Evolutionary conservation across 176 grass and related monocot genomes (phyloP), one percentile per base, ranked within the genome.

Genomic region (Puccinellia tenuiflora): DNA sequence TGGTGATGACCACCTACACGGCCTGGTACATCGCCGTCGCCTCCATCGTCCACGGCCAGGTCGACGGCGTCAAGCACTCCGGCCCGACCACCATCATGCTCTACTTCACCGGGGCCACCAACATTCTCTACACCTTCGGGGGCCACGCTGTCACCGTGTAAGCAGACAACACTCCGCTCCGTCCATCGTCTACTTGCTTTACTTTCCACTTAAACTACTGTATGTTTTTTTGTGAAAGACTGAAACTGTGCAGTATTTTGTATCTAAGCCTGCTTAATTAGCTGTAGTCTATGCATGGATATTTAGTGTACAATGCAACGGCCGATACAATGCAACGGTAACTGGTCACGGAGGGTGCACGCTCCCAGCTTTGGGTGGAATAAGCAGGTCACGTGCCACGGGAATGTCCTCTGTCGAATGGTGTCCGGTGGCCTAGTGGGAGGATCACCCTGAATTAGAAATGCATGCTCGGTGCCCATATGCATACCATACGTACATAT

Each of bases 121-220:
- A 97, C 95, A 91, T 97, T 73, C 95, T 97, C 61, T 97, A 97
- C 84, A 97, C 95, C 35, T 97, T 97, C 87, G 95, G 95, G 6
- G 95, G 95, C 0, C 95, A 97, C 88, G 95, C 95, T 65, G 95
- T 97, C 82, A 97, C 95, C 34, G 95, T 97, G 95, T 97, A 92
- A 92, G 87, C 20, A 63, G 39, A 89, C 82, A 59, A 59, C 16
- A 16, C 11, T 17, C 74, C 29, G 26, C 55, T 5, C n/a, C 22
- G 6, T 25, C 57, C 25, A 14, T 61, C 25, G 4, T 28, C 60
- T 30, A 29, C 11, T 55, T 16, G 5, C 6, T 54, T 54, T 5
- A 17, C 20, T n/a, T 15, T 59, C 9, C 17, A 21, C 20, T 26
- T 25, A 18, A 33, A 21, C 29, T 53, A 37, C 59, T 63, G n/a